phyloP scores from a whole-genome alignment of 139 green algal genomes.

The Raphidocelis subcapitata region DNA sequence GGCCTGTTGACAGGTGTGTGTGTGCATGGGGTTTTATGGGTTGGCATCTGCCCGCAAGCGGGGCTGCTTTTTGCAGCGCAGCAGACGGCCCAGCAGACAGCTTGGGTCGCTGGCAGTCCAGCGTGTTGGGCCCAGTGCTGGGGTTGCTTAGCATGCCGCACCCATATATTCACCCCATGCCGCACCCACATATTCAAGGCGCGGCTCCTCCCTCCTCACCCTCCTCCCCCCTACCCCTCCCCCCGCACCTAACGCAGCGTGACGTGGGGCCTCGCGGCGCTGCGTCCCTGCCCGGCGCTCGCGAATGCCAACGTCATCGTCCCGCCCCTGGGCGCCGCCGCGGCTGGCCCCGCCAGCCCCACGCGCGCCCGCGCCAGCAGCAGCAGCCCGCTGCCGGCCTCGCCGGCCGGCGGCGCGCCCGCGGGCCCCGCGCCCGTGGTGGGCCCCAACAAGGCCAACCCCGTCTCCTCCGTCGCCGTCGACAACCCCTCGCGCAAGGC shows the following conservation, averaged over 20 bases:
- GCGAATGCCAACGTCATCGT: neutral
- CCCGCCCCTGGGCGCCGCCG: too few relatives aligned
- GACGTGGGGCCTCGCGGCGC: constrained; percentile 36
- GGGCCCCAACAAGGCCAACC: constrained; percentile 22
- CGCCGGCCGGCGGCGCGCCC: neutral
- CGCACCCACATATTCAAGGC: too few relatives aligned
- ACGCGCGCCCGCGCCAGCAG: neutral
- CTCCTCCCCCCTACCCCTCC: too few relatives aligned
- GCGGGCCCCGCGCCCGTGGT: neutral
- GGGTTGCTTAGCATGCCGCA: too few relatives aligned
- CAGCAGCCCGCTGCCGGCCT: constrained; percentile 2
- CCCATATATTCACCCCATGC: too few relatives aligned
- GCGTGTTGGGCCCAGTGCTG: too few relatives aligned
- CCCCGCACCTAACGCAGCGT: constrained; percentile 4
- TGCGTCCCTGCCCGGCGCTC: constrained; percentile 22
- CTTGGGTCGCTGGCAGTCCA: too few relatives aligned
- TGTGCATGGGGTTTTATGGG: too few relatives aligned
- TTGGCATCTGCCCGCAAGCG: too few relatives aligned
- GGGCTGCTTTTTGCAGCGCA: too few relatives aligned
- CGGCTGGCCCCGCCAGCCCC: neutral
- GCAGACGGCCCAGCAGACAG: too few relatives aligned
- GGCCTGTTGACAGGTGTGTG: constrained; percentile 22
- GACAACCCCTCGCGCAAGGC: constrained; percentile 51
- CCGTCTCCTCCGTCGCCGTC: constrained; percentile 23
- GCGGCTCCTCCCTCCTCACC: too few relatives aligned